Evolutionary conservation across 345 rosid genomes (phyloP).

Genomic region (Triadica sebifera): DNA sequence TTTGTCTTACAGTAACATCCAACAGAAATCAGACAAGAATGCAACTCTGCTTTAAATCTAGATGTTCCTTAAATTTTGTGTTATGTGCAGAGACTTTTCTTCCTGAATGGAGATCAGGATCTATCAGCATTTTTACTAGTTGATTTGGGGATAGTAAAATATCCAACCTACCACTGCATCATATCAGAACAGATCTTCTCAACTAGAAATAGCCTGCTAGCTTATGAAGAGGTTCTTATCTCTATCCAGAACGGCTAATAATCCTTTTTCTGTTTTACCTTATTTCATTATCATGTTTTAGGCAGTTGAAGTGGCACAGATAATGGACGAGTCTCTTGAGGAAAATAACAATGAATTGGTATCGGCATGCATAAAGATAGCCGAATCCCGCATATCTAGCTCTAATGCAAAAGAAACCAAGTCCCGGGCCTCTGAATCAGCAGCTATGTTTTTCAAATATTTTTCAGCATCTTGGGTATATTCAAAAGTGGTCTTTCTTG

Average conservation of each 20-base stretch:
- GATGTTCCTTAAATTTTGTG: slow-evolving; percentile 3
- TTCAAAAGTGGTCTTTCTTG: slow-evolving; percentile 78
- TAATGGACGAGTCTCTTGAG: slow-evolving; percentile 85
- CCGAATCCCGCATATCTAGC: slow-evolving; percentile 48
- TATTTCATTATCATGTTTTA: slow-evolving; percentile 24
- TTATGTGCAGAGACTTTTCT: slow-evolving; percentile 80
- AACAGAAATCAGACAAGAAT: not conserved
- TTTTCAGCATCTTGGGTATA: slow-evolving; percentile 79
- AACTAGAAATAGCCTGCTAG: slow-evolving; percentile 51
- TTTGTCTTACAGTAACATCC: slow-evolving; percentile 6
- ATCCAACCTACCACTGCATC: slow-evolving; percentile 69
- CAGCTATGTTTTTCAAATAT: slow-evolving; percentile 34
- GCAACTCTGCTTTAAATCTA: slow-evolving; percentile 4
- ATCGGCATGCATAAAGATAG: slow-evolving; percentile 58
- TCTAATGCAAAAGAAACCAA: slow-evolving; percentile 26
- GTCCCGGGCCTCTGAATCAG: slow-evolving; percentile 29
- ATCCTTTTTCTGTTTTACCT: slow-evolving; percentile 11
- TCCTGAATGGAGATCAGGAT: slow-evolving; percentile 88
- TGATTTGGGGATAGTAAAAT: slow-evolving; percentile 79
- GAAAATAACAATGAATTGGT: slow-evolving; percentile 47
- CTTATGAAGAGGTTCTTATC: slow-evolving; percentile 82
- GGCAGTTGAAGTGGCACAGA: slow-evolving; percentile 91
- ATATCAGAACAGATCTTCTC: slow-evolving; percentile 57
- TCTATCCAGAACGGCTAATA: slow-evolving; percentile 4
- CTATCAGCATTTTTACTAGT: slow-evolving; percentile 72